Conservation (phyloP, 1,284 basidiomycete species). For the Ganoderma lingzhi region DNA sequence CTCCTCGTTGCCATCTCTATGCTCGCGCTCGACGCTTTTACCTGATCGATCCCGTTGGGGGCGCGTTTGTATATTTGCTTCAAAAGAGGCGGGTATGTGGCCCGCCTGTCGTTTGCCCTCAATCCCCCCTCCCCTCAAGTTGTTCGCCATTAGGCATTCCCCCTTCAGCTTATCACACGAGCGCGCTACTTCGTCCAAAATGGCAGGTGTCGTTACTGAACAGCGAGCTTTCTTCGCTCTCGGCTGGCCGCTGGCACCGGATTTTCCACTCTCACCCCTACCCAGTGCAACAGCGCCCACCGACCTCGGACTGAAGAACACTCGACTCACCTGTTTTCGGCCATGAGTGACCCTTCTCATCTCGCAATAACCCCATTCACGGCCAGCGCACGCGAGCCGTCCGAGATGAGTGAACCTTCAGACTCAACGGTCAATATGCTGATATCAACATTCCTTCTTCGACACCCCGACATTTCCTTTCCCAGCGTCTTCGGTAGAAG, state of each 20-base stretch:
- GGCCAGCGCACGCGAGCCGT: not conserved
- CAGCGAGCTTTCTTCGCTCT: not conserved
- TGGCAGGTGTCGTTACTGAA: not conserved
- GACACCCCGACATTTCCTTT: not conserved
- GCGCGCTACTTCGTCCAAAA: not conserved
- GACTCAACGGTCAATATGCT: not conserved
- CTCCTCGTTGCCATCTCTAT: conserved; percentile 24
- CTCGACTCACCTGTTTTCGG: not conserved
- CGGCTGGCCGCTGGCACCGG: not conserved
- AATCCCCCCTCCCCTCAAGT: not conserved
- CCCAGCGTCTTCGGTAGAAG: not conserved
- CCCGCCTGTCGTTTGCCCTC: not conserved
- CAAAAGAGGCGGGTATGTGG: conserved; percentile 9
- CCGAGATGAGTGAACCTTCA: conserved; percentile 6
- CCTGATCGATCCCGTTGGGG: conserved; percentile 13
- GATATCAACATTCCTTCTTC: not conserved
- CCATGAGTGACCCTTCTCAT: not conserved
- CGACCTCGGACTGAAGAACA: not conserved
- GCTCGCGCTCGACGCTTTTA: conserved; percentile 21
- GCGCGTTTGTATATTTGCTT: conserved; percentile 1
- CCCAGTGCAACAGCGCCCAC: not conserved
- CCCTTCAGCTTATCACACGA: not conserved
- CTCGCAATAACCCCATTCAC: not conserved
- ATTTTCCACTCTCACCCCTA: not conserved
- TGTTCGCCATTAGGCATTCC: not conserved